Evolutionary conservation across 371 early-diverging fungal species (phyloP).

Genomic region (Basidiobolus meristosporus): DNA sequence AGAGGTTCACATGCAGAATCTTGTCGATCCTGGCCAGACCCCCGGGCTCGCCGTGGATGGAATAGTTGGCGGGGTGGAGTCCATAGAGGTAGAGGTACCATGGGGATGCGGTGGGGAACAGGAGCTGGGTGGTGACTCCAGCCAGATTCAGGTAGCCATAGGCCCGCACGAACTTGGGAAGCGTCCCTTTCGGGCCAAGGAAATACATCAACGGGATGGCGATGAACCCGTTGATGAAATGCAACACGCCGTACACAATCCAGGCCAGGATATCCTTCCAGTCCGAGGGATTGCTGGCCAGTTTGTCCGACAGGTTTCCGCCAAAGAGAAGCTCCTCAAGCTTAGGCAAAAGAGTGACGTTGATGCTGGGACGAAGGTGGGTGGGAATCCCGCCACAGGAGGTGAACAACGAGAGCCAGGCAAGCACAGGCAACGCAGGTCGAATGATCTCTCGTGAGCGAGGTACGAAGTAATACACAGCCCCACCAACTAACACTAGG

Average conservation of each 20-base stretch:
- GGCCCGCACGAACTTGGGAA: slow-evolving; percentile 28
- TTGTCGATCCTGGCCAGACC: slow-evolving; percentile 48
- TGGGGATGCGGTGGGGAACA: slow-evolving; percentile 53
- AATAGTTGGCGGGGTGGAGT: slow-evolving; percentile 29
- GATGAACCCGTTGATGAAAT: slow-evolving; percentile 39
- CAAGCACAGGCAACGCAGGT: slow-evolving; percentile 32
- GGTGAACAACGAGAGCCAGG: slow-evolving; percentile 39
- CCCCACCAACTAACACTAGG: no score
- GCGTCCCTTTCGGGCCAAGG: slow-evolving; percentile 26
- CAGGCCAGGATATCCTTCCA: slow-evolving; percentile 40
- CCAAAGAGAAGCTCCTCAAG: slow-evolving; percentile 47
- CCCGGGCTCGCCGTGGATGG: slow-evolving; percentile 50
- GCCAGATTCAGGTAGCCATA: slow-evolving; percentile 50
- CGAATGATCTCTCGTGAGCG: slow-evolving; percentile 16
- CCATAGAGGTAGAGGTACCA: slow-evolving; percentile 26
- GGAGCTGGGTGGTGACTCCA: slow-evolving; percentile 43
- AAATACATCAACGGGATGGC: slow-evolving; percentile 19
- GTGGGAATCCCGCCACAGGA: slow-evolving; percentile 40
- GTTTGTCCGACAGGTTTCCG: slow-evolving; percentile 37
- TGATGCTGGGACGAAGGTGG: slow-evolving; percentile 32
- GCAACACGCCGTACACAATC: slow-evolving; percentile 51
- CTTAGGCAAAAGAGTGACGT: slow-evolving; percentile 42
- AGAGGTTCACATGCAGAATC: slow-evolving; percentile 39
- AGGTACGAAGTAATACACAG: slow-evolving; percentile 3
- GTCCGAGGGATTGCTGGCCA: slow-evolving; percentile 24